phyloP scores from a whole-genome alignment of 2,329 filamentous ascomycete species.

The Verticillium nonalfalfae region DNA sequence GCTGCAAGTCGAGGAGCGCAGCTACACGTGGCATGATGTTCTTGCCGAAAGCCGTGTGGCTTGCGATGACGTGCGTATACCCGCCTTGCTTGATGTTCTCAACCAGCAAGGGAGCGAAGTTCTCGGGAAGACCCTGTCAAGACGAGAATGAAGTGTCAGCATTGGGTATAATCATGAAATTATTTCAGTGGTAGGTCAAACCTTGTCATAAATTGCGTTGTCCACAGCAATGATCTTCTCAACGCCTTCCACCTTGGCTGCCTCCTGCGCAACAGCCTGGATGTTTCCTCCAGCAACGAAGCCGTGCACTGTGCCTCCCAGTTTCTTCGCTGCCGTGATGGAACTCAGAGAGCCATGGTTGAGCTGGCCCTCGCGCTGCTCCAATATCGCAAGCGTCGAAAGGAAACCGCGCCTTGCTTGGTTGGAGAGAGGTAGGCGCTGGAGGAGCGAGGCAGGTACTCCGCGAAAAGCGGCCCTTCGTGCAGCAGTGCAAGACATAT shows the following conservation, averaged over 20 bases:
- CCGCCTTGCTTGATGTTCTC: conserved; percentile 96
- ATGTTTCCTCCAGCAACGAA: conserved; percentile 80
- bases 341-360: conserved; percentile 77
- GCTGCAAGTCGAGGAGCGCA: conserved; percentile 84
- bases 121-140: conserved; percentile 77
- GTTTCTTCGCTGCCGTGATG: conserved; percentile 76
- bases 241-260: conserved; percentile 81
- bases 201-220: conserved; percentile 88
- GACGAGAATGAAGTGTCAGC: not conserved
- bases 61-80: conserved; percentile 85
- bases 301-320: conserved; percentile 79
- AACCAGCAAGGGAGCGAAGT: conserved; percentile 84
- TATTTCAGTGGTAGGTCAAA: conserved; percentile 23
- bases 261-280: conserved; percentile 71
- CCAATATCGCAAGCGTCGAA: conserved; percentile 84
- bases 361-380: conserved; percentile 86
- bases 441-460: conserved; percentile 44
- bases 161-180: not conserved
- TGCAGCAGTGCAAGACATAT: conserved; percentile 22
- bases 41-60: conserved; percentile 95
- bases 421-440: conserved; percentile 19
- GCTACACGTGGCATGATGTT: conserved; percentile 86
- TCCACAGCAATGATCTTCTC: conserved; percentile 89
- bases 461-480: conserved; percentile 6
- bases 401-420: conserved; percentile 44